Percentiles rank a stretch among this genome's conserved stretches.
These are phyloP conservation scores for Penicillium rolfsii DNA, from an alignment of 2,329 filamentous ascomycete species.

Conservation along the genomic window DNA sequence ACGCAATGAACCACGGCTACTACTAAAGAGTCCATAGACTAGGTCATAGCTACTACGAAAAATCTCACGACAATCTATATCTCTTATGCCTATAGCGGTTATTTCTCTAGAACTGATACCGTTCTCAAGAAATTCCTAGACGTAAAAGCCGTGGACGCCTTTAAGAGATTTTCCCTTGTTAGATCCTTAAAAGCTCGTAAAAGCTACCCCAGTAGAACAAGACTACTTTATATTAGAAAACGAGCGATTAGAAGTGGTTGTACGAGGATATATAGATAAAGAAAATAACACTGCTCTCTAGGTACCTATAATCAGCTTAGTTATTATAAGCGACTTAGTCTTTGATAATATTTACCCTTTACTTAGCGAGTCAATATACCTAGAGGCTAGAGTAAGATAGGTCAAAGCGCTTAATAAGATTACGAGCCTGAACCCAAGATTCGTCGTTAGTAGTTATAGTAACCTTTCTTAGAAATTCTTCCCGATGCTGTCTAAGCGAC, in stretches of 20 bases:
- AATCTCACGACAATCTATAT: slow-evolving; percentile 3
- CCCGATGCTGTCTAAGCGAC: slow-evolving; percentile 7
- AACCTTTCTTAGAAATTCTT: slow-evolving; percentile 8
- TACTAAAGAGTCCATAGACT: not conserved
- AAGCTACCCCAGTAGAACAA: not conserved
- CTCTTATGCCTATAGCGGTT: not conserved
- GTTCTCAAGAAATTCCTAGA: not conserved
- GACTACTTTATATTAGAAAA: slow-evolving; percentile 11
- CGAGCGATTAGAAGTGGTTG: slow-evolving; percentile 8
- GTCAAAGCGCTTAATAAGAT: slow-evolving; percentile 11
- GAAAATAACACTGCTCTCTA: slow-evolving; percentile 14
- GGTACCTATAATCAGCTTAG: slow-evolving; percentile 13
- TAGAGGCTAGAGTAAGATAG: slow-evolving; percentile 9
- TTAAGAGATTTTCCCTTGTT: slow-evolving; percentile 10
- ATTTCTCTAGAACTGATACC: not conserved
- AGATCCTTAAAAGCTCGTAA: slow-evolving; percentile 12
- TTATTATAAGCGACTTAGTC: slow-evolving; percentile 13
- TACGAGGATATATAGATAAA: slow-evolving; percentile 14
- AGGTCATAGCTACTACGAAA: not conserved
- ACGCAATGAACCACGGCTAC: not conserved
- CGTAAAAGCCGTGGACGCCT: slow-evolving; percentile 3
- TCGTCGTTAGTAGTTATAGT: slow-evolving; percentile 10
- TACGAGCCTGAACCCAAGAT: slow-evolving; percentile 11
- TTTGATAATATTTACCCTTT: slow-evolving; percentile 15
- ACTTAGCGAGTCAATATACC: slow-evolving; percentile 9